Conservation (phyloP, 768 basidiomycete genomes). For the Russula lepida region DNA sequence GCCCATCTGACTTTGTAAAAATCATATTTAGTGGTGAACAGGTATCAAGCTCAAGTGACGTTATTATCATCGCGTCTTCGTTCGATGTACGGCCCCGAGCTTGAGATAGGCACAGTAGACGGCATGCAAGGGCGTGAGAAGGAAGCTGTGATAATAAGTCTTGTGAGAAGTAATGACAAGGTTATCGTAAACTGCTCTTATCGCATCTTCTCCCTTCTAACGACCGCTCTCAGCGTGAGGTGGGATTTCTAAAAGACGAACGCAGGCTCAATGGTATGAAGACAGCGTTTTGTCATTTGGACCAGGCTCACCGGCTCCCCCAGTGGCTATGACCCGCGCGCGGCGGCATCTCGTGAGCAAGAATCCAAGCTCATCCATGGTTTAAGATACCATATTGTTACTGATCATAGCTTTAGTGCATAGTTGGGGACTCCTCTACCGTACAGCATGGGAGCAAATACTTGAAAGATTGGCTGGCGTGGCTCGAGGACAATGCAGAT, state of each 20-base stretch:
- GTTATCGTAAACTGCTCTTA: slow-evolving; percentile 30
- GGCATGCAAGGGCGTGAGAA: slow-evolving; percentile 97
- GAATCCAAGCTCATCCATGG: neutral
- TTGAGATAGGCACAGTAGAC: slow-evolving; percentile 94
- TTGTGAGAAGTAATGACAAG: slow-evolving; percentile 87
- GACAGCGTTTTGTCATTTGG: neutral
- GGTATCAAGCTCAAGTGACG: slow-evolving; percentile 92
- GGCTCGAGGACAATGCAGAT: slow-evolving; percentile 87
- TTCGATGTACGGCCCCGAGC: slow-evolving; percentile 50
- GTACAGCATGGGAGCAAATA: slow-evolving; percentile 77
- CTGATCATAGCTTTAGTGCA: slow-evolving; percentile 44
- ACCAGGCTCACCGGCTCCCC: slow-evolving; percentile 7
- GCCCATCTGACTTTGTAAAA: neutral
- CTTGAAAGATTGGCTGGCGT: slow-evolving; percentile 82
- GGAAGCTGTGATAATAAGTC: slow-evolving; percentile 84
- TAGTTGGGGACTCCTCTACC: slow-evolving; percentile 92
- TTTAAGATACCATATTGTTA: neutral
- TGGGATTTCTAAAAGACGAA: slow-evolving; percentile 92
- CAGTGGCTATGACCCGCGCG: slow-evolving; percentile 89
- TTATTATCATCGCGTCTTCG: slow-evolving; percentile 71
- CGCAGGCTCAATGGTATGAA: slow-evolving; percentile 75
- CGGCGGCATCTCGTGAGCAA: slow-evolving; percentile 74
- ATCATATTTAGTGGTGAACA: slow-evolving; percentile 24
- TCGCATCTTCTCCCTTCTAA: neutral
- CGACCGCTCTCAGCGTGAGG: slow-evolving; percentile 51